These are phyloP conservation scores for Ochetophila trinervis DNA, from an alignment of 306 rosid genomes.

Conservation along the genomic window DNA sequence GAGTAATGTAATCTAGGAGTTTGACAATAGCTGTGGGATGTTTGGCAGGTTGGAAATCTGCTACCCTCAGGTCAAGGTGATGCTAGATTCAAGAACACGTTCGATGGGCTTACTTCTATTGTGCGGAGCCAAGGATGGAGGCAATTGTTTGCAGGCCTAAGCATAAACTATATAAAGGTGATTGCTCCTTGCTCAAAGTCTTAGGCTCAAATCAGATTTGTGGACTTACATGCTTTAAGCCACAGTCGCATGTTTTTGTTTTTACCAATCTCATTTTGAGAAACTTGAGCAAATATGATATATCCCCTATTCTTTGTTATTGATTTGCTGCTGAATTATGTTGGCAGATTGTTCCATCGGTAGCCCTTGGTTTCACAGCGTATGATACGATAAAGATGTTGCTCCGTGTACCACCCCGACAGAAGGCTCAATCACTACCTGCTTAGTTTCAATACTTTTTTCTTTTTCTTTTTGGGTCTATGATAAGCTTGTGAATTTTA, in stretches of 20 bases:
- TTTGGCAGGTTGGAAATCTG: conserved; percentile 63
- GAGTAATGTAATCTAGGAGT: conserved; percentile 15
- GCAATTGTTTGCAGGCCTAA: conserved; percentile 88
- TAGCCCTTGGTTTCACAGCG: conserved; percentile 83
- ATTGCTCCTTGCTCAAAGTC: conserved; percentile 5
- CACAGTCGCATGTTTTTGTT: background rate
- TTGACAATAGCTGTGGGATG: conserved; percentile 23
- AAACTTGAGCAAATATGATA: no score
- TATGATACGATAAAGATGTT: conserved; percentile 77
- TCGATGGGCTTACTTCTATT: conserved; percentile 60
- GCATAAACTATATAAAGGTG: conserved; percentile 95
- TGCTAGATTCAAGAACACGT: conserved; percentile 55
- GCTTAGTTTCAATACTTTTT: no score
- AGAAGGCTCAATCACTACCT: conserved; percentile 35
- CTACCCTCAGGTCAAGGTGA: conserved; percentile 45
- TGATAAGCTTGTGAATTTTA: no score
- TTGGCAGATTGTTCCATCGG: conserved; percentile 86
- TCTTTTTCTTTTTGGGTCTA: no score
- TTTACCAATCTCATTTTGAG: no score
- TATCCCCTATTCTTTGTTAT: background rate
- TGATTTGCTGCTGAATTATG: conserved; percentile 6
- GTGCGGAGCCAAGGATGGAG: conserved; percentile 79
- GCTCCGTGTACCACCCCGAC: conserved; percentile 73
- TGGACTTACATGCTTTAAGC: no score
- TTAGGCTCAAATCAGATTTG: no score